Evolutionary conservation across 805 yeast genomes (phyloP).

Genomic region (Teunomyces aglyptinius): DNA sequence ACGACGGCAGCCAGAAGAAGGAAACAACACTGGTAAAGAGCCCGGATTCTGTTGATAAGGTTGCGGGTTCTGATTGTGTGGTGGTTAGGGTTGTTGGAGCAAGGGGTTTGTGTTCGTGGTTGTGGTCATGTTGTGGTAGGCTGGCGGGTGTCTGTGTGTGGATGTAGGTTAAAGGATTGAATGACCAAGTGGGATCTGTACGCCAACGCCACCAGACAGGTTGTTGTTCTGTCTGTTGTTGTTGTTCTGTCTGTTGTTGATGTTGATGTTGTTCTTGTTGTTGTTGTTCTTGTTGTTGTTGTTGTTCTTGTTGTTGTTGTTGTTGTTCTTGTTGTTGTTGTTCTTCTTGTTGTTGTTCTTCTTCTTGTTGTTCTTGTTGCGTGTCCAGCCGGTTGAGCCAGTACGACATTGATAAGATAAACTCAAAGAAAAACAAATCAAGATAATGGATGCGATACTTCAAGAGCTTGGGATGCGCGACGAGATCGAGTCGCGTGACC

Average conservation of each 20-base stretch:
- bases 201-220: conserved; percentile 1
- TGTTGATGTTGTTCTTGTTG: too few species aligned
- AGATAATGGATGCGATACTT: conserved; percentile 19
- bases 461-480: conserved; percentile 29
- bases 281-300: too few species aligned
- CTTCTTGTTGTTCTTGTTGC: not conserved
- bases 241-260: not conserved
- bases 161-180: not conserved
- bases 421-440: not conserved
- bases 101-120: not conserved
- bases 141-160: too few species aligned
- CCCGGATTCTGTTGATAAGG: not conserved
- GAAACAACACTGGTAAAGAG: not conserved
- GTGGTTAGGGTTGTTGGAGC: not conserved
- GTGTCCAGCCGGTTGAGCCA: conserved; percentile 1
- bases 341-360: not conserved
- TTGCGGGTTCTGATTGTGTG: not conserved
- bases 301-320: too few species aligned
- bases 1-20: not conserved
- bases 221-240: not conserved
- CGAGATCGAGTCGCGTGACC: conserved; percentile 29
- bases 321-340: too few species aligned
- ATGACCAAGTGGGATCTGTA: not conserved
- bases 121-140: not conserved
- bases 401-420: conserved; percentile 1